Evolutionary conservation across 192 early-diverging fungal species (phyloP).

Genomic region (Obelidium mucronatum): DNA sequence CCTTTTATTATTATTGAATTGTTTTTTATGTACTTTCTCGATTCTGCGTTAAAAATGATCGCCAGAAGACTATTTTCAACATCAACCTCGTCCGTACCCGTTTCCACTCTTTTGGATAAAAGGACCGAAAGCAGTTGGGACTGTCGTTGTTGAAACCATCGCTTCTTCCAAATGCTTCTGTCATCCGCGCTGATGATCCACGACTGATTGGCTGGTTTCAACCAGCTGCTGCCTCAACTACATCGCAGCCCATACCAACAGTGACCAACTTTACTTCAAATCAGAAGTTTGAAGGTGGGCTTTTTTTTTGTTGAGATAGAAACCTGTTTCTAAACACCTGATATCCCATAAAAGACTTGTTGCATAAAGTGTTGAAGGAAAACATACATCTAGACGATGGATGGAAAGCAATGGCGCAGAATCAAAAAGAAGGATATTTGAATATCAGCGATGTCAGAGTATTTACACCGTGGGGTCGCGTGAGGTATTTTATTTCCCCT

Average conservation of each 20-base stretch:
- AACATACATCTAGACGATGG: slow-evolving; percentile 3
- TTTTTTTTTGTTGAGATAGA: background rate
- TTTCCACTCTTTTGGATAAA: slow-evolving; percentile 12
- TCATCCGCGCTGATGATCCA: no score
- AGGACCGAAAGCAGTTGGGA: background rate
- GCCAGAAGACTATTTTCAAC: background rate
- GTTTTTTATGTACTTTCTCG: no score
- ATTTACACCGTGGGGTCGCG: slow-evolving; percentile 46
- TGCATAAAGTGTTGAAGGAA: slow-evolving; percentile 9
- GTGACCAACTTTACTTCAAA: slow-evolving; percentile 4
- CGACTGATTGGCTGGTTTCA: slow-evolving; percentile 2
- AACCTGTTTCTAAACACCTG: no score
- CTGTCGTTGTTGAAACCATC: no score
- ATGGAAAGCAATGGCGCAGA: slow-evolving; percentile 3
- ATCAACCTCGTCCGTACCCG: slow-evolving; percentile 1
- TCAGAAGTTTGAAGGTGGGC: slow-evolving; percentile 13
- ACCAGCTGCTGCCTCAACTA: background rate
- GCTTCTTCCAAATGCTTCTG: no score
- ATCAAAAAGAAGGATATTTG: slow-evolving; percentile 54
- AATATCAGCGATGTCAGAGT: slow-evolving; percentile 53
- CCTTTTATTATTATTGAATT: no score
- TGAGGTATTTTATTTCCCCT: slow-evolving; percentile 29
- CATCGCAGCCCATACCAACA: background rate
- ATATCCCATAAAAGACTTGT: no score
- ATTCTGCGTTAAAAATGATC: no score